Percentiles rank a stretch among this genome's conserved stretches.
These are phyloP conservation scores for Filosporella fistucella DNA, from an alignment of 495 filamentous ascomycete species.

Conservation along the genomic window DNA sequence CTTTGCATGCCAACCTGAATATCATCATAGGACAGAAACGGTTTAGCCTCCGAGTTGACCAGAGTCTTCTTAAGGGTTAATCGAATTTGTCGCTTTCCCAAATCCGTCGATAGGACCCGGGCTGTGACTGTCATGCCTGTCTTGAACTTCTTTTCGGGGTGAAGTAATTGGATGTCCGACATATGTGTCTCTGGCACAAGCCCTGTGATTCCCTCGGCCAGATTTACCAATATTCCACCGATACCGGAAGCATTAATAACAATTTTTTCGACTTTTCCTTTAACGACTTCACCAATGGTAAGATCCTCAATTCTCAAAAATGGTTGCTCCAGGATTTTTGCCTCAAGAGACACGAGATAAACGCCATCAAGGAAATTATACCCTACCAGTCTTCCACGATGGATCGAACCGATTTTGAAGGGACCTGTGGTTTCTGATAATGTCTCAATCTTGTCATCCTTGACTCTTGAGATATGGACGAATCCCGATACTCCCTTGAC, in stretches of 20 bases:
- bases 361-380: slow-evolving; percentile 85
- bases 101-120: slow-evolving; percentile 76
- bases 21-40: slow-evolving; percentile 71
- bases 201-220: slow-evolving; percentile 82
- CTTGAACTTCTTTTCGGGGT: slow-evolving; percentile 93
- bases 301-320: slow-evolving; percentile 90
- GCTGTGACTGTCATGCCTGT: slow-evolving; percentile 80
- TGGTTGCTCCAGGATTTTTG: slow-evolving; percentile 75
- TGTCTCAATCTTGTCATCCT: slow-evolving; percentile 79
- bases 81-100: slow-evolving; percentile 71
- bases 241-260: slow-evolving; percentile 67
- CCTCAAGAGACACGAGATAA: slow-evolving; percentile 80
- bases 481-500: slow-evolving; percentile 72
- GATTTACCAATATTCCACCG: slow-evolving; percentile 71
- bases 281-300: slow-evolving; percentile 71
- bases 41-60: slow-evolving; percentile 74
- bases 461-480: slow-evolving; percentile 86
- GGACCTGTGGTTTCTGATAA: slow-evolving; percentile 69
- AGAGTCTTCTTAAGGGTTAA: slow-evolving; percentile 92
- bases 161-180: slow-evolving; percentile 79
- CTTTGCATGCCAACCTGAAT: slow-evolving; percentile 66
- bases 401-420: slow-evolving; percentile 70
- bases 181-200: slow-evolving; percentile 85
- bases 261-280: slow-evolving; percentile 82
- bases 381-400: slow-evolving; percentile 76